Conservation (phyloP, 305 asterid genomes). For the Solanum aculeatissimum region DNA sequence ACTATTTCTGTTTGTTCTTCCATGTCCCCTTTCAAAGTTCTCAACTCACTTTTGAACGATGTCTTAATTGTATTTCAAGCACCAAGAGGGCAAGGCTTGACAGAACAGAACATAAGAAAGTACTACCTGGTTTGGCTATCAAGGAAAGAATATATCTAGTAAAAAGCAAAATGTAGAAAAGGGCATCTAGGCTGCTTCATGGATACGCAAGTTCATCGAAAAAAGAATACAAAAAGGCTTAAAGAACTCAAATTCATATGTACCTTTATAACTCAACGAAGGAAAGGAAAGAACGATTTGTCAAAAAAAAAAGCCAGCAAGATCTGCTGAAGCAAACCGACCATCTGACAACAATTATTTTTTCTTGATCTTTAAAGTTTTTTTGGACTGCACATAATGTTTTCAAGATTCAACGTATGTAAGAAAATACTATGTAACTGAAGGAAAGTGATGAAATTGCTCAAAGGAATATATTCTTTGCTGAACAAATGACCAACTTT, state of each 20-base stretch:
- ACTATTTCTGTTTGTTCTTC: slow-evolving; percentile 29
- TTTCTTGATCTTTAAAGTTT: not conserved
- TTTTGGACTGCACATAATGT: not conserved
- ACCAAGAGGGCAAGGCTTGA: not conserved
- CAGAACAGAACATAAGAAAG: not conserved
- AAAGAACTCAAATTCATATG: not conserved
- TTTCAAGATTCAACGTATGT: not conserved
- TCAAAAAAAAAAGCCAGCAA: not conserved
- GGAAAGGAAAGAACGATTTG: not conserved
- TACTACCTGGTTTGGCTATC: not conserved
- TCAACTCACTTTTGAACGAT: not conserved
- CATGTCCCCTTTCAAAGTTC: slow-evolving; percentile 9
- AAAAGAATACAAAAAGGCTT: not conserved
- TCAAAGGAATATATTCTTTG: slow-evolving; percentile 7
- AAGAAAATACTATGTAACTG: not conserved
- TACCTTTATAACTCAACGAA: not conserved
- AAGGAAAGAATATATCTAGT: not conserved
- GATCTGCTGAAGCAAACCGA: slow-evolving; percentile 7
- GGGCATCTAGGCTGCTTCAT: slow-evolving; percentile 34
- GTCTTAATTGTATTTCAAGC: not conserved
- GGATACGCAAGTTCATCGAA: slow-evolving; percentile 21
- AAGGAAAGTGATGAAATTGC: not conserved
- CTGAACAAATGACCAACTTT: not conserved
- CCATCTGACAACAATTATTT: not conserved
- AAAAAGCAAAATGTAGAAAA: not conserved